phyloP scores from a whole-genome alignment of 163 green algal species.

The Scenedesmus sp. region DNA sequence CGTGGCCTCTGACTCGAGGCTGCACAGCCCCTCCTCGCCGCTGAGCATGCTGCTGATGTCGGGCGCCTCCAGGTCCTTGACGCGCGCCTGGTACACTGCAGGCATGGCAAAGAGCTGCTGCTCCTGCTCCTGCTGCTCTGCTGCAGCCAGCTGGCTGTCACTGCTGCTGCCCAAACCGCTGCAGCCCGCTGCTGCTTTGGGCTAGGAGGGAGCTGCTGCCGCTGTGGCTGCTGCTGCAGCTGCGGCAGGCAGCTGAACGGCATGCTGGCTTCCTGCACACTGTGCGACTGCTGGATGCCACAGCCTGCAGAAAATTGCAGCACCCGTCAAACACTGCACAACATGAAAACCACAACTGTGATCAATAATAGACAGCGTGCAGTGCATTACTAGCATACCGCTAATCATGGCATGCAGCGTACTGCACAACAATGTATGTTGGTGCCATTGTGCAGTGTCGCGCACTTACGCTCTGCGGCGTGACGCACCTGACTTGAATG shows the following conservation, averaged over 20 bases:
- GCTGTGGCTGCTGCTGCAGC: neutral
- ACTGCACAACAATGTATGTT: neutral
- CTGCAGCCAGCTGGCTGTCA: neutral
- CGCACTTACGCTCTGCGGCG: neutral
- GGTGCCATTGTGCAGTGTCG: neutral
- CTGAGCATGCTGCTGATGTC: slow-evolving; percentile 6
- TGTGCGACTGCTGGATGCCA: neutral
- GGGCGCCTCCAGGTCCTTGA: slow-evolving; percentile 32
- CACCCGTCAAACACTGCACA: neutral
- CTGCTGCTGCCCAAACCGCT: neutral
- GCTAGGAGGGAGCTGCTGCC: neutral
- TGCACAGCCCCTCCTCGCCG: neutral
- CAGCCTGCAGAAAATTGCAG: neutral
- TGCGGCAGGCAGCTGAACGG: slow-evolving; percentile 5
- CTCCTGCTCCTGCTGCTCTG: neutral
- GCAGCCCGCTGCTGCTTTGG: neutral
- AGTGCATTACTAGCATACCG: neutral
- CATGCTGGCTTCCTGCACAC: slow-evolving; percentile 13
- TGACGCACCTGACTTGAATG: slow-evolving; percentile 15
- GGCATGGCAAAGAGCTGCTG: slow-evolving; percentile 35
- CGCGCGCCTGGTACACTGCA: slow-evolving; percentile 28
- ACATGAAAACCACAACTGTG: neutral
- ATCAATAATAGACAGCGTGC: neutral
- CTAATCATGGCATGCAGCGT: neutral
- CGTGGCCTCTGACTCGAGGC: neutral